Base-by-base conservation (phyloP, 352 stramenopile species). In the Ophiocytium majus region DNA sequence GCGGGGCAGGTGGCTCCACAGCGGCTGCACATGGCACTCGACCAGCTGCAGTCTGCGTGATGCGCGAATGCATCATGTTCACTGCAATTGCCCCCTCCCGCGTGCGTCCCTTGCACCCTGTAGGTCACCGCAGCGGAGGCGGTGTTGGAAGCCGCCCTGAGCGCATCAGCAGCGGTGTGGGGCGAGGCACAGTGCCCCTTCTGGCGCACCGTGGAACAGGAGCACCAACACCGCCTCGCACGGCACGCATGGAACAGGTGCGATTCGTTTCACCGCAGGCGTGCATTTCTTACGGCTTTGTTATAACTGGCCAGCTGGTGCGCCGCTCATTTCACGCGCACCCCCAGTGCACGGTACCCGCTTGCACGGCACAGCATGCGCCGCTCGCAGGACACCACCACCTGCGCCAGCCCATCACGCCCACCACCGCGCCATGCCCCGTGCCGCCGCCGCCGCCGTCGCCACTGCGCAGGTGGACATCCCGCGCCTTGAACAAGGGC, bases 191-290 rank as follows among this genome's bases (percentile, higher is more conserved):
- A 63, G 50, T 37, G 79, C 9, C 37, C 31, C 19, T 33, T 34
- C 31, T 85, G 81, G 81, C 63, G 23, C 32, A 85, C 81, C n/a
- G 63, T 36, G 17, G 43, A 66, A 31, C 81, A 84, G 37, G 50
- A 35, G 31, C 37, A 33, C 31, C 35, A n/a, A 37, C 31, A 66
- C 9, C 5, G 23, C 5, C 64, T 76, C 5, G 64, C 32, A 1
- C 5, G 5, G 64, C n/a, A 76, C 32, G 64, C 64, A 76, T 76
- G 64, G 64, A 14, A 14, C 43, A 57, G 14, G 43, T 57, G n/a
- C n/a, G n/a, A n/a, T n/a, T n/a, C n/a, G n/a, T n/a, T n/a, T n/a
- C n/a, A n/a, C n/a, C n/a, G n/a, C n/a, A n/a, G n/a, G n/a, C n/a
- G n/a, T n/a, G n/a, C n/a, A n/a, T n/a, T n/a, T n/a, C n/a, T n/a